phyloP scores from a whole-genome alignment of 257 asterid genomes.

The Primulina tabacum region DNA sequence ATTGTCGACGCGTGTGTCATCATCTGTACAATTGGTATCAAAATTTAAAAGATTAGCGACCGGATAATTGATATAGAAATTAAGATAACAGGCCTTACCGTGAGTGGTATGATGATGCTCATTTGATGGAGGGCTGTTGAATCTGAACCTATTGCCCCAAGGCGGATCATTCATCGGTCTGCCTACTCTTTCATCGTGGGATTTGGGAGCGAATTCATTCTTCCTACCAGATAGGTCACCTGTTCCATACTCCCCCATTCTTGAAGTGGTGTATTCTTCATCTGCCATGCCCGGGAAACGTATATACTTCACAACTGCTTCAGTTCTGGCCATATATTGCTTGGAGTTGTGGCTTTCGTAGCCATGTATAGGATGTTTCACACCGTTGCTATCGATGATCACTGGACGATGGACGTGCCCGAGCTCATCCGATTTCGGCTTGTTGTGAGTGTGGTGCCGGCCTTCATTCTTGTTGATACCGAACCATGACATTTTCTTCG shows the following conservation, averaged over 20 bases:
- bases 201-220: slow-evolving; percentile 16
- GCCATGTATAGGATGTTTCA: neutral
- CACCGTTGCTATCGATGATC: neutral
- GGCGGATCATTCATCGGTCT: slow-evolving; percentile 12
- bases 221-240: neutral
- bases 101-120: too few relatives aligned
- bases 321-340: slow-evolving; percentile 15
- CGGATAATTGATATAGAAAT: too few relatives aligned
- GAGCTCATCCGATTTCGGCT: neutral
- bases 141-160: neutral
- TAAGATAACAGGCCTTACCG: too few relatives aligned
- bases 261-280: too few relatives aligned
- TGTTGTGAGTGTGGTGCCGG: neutral
- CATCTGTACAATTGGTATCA: slow-evolving; percentile 3
- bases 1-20: slow-evolving; percentile 4
- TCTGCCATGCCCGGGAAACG: neutral
- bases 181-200: neutral
- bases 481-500: slow-evolving; percentile 21
- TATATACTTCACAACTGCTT: neutral
- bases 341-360: slow-evolving; percentile 16
- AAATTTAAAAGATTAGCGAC: too few relatives aligned
- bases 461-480: slow-evolving; percentile 1
- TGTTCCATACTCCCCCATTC: too few relatives aligned
- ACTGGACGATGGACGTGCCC: neutral
- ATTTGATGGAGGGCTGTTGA: slow-evolving; percentile 17